Percentiles rank a stretch among this genome's conserved stretches.
Evolutionary conservation across 1,284 basidiomycete species (phyloP).

Genomic region (Ganoderma lingzhi): DNA sequence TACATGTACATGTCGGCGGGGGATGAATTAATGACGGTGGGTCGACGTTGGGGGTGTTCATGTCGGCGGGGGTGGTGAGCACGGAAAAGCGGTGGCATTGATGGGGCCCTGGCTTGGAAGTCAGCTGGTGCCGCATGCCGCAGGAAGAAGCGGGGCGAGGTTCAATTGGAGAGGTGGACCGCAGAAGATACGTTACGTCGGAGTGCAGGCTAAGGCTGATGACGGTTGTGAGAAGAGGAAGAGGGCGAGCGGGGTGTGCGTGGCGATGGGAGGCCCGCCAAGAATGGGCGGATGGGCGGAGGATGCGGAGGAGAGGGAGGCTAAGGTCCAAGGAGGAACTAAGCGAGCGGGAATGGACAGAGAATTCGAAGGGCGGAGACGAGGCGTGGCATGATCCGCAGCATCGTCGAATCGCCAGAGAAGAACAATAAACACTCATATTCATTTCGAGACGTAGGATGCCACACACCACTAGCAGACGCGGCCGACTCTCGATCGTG

Average conservation of each 20-base stretch:
- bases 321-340: not conserved
- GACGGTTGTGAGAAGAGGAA: not conserved
- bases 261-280: not conserved
- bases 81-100: not conserved
- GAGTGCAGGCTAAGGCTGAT: not conserved
- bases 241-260: not conserved
- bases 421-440: not conserved
- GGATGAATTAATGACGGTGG: not conserved
- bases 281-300: not conserved
- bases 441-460: not conserved
- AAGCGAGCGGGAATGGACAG: not conserved
- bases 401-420: not conserved
- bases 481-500: no score
- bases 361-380: not conserved
- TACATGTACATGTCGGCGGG: not conserved
- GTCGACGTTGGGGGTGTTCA: not conserved
- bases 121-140: not conserved
- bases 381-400: not conserved
- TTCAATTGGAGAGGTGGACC: not conserved
- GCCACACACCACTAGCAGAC: not conserved
- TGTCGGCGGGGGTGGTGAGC: not conserved
- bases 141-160: not conserved
- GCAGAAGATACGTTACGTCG: not conserved
- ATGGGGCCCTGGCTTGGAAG: not conserved
- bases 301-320: not conserved